These are phyloP conservation scores for Draba incana DNA, from an alignment of 345 rosid species.

Conservation along the genomic window DNA sequence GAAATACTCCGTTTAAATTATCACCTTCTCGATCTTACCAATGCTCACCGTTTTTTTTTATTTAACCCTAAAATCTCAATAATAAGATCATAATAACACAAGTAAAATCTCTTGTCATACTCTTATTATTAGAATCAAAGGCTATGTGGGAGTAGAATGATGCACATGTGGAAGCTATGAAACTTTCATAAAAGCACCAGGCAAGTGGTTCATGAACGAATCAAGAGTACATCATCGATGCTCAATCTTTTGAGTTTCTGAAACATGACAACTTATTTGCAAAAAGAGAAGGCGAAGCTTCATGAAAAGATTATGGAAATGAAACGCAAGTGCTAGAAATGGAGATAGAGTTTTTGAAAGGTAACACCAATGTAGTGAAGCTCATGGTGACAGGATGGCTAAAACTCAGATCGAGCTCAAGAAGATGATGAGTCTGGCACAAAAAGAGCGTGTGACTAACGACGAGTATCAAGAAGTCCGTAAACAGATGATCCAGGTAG, in stretches of 20 bases:
- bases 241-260: slow-evolving; percentile 6
- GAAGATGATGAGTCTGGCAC: slow-evolving; percentile 48
- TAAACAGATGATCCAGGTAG: slow-evolving; percentile 68
- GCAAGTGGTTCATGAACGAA: too few relatives aligned
- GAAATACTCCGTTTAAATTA: too few relatives aligned
- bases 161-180: slow-evolving; percentile 52
- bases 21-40: too few relatives aligned
- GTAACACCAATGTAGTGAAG: slow-evolving; percentile 53
- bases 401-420: slow-evolving; percentile 44
- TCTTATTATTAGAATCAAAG: slow-evolving; percentile 51
- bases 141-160: slow-evolving; percentile 69
- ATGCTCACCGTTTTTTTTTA: too few relatives aligned
- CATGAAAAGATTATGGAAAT: slow-evolving; percentile 50
- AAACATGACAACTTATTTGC: slow-evolving; percentile 40
- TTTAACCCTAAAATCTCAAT: too few relatives aligned
- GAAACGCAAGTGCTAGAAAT: slow-evolving; percentile 62
- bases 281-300: slow-evolving; percentile 64
- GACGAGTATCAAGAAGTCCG: slow-evolving; percentile 71
- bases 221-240: too few relatives aligned
- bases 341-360: slow-evolving; percentile 70
- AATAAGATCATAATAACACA: neutral
- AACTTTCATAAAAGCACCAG: slow-evolving; percentile 63
- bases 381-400: slow-evolving; percentile 58
- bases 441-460: slow-evolving; percentile 54
- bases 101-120: slow-evolving; percentile 1